A percentile compares a stretch with the other conserved stretches of the same genome.
Evolutionary conservation across 2,329 filamentous ascomycete genomes (phyloP).

Genomic region (Ciborinia camelliae): DNA sequence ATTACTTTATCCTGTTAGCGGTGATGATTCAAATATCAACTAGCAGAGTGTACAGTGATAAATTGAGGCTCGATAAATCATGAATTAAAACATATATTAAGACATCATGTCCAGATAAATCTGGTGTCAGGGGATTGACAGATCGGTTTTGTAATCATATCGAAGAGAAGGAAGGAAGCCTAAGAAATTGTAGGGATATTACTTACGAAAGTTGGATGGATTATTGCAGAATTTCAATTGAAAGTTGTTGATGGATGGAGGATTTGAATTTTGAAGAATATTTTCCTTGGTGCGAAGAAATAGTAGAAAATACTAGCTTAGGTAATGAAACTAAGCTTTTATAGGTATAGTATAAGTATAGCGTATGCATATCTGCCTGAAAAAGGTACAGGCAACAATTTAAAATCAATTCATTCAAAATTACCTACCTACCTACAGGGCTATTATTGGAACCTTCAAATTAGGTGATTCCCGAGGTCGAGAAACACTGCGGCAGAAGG

Average conservation of each 20-base stretch:
- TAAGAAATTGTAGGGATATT: not conserved
- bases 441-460: no score
- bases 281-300: not conserved
- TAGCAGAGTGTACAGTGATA: not conserved
- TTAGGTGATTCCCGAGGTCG: no score
- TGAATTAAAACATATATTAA: slow-evolving; percentile 50
- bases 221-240: not conserved
- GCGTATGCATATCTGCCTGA: no score
- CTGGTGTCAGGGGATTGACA: slow-evolving; percentile 78
- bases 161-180: slow-evolving; percentile 24
- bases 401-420: no score
- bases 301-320: slow-evolving; percentile 6
- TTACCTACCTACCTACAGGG: no score
- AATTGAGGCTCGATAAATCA: slow-evolving; percentile 41
- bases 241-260: not conserved
- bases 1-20: slow-evolving; percentile 6
- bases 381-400: not conserved
- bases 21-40: not conserved
- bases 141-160: slow-evolving; percentile 69
- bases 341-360: no score
- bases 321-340: not conserved
- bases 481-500: no score
- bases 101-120: slow-evolving; percentile 43
- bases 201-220: slow-evolving; percentile 13
- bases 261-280: not conserved